Evolutionary conservation across 2,329 filamentous ascomycete species (phyloP), one percentile per base, ranked within the genome.

Genomic region (Stemphylium lycopersici): DNA sequence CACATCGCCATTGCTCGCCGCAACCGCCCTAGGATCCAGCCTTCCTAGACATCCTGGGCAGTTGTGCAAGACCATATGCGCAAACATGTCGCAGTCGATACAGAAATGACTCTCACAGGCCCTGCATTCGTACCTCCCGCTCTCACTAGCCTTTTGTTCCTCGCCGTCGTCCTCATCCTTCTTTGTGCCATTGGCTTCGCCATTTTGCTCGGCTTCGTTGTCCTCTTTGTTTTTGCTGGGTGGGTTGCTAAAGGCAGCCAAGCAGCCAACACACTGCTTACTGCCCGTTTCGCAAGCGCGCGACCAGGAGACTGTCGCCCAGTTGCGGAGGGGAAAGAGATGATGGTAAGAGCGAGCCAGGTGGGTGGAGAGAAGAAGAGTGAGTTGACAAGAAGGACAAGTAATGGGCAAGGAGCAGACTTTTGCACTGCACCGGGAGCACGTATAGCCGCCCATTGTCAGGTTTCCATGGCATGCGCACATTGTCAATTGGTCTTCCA

Each of bases 71-170:
- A 96, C 86, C 77, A 97, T 92, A 73, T 99, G 95, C 20, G 91
- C 90, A 77, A 95, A 97, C 20, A 97, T 87, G 74, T 99, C 95
- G 74, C 95, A 99, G 74, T 99, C 95, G 62, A 99, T 96, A 80
- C 95, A 99, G 73, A 98, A 99, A 77, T 98, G 93, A 55, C 90
- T 87, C 3, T 83, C 78, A 75, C 95, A 99, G n/a, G 88, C 87
- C 63, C 89, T 85, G 73, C 95, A 99, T 55, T 90, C 90, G 72
- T 99, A 99, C 46, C 95, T 81, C 42, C 89, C 87, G 70, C 90
- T 95, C 78, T 96, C 91, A 72, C 90, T 93, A 38, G 93, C 64
- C 50, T 67, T 74, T 66, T 68, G 74, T 66, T 62, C 63, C 65
- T 68, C 78, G 65, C 57, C 61, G 4, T 71, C 72, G 4, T 72